phyloP scores from a whole-genome alignment of 2,329 filamentous ascomycete species.

The Pseudogymnoascus sp. region DNA sequence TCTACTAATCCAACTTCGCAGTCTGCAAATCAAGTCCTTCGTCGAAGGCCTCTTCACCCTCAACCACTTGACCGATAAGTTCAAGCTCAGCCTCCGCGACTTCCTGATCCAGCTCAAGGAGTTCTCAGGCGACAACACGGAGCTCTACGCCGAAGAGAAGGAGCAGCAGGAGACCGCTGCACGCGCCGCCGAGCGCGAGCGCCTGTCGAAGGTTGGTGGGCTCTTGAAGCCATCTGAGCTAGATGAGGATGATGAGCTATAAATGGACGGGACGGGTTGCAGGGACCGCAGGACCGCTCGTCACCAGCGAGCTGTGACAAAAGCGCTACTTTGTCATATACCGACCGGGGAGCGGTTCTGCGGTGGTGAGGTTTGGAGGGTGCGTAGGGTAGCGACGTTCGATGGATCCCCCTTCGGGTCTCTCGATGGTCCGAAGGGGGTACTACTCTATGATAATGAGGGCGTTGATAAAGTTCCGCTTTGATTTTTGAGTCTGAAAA shows the following conservation, averaged over 20 bases:
- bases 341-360: background rate
- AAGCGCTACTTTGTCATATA: background rate
- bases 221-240: slow-evolving; percentile 96
- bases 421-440: background rate
- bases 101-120: slow-evolving; percentile 97
- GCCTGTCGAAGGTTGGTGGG: slow-evolving; percentile 89
- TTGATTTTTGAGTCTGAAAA: slow-evolving; percentile 6
- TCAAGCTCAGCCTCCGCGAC: slow-evolving; percentile 91
- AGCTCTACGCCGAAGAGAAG: slow-evolving; percentile 88
- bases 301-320: background rate
- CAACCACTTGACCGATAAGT: slow-evolving; percentile 84
- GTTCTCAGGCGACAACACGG: slow-evolving; percentile 89
- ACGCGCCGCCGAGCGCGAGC: slow-evolving; percentile 81
- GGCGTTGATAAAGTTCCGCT: background rate
- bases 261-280: slow-evolving; percentile 52
- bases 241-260: slow-evolving; percentile 77
- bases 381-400: background rate
- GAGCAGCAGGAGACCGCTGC: slow-evolving; percentile 83
- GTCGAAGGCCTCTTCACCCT: slow-evolving; percentile 82
- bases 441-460: slow-evolving; percentile 5
- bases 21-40: slow-evolving; percentile 79
- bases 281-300: background rate
- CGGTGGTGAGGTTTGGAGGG: background rate
- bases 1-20: slow-evolving; percentile 37
- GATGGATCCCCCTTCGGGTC: background rate